Percentiles rank a stretch among this genome's conserved stretches.
These are phyloP conservation scores for Prunus yedoensis DNA, from an alignment of 331 rosid species.

Conservation along the genomic window DNA sequence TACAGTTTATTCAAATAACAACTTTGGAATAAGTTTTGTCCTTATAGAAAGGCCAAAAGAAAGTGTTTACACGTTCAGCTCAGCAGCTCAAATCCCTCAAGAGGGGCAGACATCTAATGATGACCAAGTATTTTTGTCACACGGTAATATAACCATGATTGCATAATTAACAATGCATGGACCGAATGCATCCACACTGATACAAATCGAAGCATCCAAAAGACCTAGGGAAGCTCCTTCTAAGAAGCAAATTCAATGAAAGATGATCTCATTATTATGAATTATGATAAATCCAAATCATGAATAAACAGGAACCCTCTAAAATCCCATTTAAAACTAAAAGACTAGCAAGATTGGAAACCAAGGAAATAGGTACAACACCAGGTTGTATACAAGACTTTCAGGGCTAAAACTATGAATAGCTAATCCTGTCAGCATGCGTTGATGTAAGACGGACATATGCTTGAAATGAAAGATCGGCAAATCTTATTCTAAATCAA, in stretches of 20 bases:
- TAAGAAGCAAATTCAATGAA: not conserved
- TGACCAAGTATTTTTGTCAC: not conserved
- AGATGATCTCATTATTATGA: not conserved
- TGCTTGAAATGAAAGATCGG: not conserved
- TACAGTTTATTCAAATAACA: not conserved
- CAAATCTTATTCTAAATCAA: not conserved
- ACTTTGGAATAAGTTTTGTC: not conserved
- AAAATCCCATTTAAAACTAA: not conserved
- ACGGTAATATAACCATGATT: not conserved
- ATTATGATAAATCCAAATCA: not conserved
- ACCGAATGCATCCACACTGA: not conserved
- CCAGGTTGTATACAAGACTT: not conserved
- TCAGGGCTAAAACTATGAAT: not conserved
- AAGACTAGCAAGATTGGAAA: not conserved
- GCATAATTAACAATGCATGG: not conserved
- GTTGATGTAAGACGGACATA: not conserved
- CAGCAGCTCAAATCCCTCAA: not conserved
- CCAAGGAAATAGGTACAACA: not conserved
- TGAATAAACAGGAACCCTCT: not conserved
- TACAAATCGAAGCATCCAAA: not conserved
- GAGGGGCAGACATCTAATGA: not conserved
- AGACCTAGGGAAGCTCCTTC: not conserved
- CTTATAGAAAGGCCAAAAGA: not conserved
- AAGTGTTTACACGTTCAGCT: not conserved
- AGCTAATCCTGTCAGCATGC: not conserved